phyloP scores from a whole-genome alignment of 169 alveolate species.

The Eimeria acervulina region DNA sequence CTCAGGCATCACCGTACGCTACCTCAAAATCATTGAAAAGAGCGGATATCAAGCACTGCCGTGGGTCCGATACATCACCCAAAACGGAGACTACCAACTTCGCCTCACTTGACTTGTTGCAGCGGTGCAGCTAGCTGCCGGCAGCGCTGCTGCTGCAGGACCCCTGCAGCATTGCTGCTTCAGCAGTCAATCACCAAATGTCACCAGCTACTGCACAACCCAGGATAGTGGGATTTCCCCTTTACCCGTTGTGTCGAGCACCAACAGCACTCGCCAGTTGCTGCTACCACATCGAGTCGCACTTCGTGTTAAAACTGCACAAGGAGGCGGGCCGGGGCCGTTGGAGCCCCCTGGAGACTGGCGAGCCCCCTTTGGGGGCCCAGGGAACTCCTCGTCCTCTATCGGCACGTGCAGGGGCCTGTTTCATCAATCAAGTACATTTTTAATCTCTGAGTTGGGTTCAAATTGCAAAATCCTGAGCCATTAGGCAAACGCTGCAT shows the following conservation, averaged over 20 bases:
- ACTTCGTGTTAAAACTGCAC: background rate
- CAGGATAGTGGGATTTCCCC: conserved; percentile 22
- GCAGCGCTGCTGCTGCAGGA: background rate
- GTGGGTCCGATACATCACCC: conserved; percentile 99
- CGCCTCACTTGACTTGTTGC: conserved; percentile 93
- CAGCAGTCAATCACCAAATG: background rate
- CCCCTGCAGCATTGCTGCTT: background rate
- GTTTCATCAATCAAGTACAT: background rate
- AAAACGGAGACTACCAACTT: conserved; percentile 99
- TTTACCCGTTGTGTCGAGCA: background rate
- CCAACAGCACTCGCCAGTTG: background rate
- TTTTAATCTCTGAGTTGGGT: background rate
- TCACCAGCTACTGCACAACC: background rate
- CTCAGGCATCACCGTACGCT: conserved; percentile 97
- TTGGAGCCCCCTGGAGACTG: background rate
- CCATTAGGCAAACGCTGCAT: background rate
- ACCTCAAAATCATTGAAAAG: conserved; percentile 98
- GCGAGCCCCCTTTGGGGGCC: background rate
- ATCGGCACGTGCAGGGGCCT: background rate
- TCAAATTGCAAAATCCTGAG: background rate
- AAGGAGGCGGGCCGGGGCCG: background rate
- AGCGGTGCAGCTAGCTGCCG: background rate
- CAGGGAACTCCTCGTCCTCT: background rate
- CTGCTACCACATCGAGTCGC: background rate
- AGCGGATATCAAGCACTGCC: conserved; percentile 98